phyloP scores from a whole-genome alignment of 2,329 filamentous ascomycete genomes.

The Calonectria ilicicola region DNA sequence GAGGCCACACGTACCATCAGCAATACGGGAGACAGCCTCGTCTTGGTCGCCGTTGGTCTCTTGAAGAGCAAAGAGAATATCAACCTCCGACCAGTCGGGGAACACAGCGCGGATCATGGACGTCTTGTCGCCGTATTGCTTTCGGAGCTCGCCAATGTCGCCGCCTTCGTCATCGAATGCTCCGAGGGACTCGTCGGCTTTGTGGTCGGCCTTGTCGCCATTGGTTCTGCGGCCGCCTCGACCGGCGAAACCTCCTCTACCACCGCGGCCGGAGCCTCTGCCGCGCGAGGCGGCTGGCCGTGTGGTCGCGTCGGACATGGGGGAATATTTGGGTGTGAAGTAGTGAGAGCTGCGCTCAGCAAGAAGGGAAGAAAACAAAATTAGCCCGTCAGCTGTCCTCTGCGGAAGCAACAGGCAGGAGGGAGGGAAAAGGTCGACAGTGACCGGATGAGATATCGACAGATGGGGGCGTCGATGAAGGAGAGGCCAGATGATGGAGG shows the following conservation, averaged over 20 bases:
- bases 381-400: slow-evolving; percentile 54
- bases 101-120: slow-evolving; percentile 91
- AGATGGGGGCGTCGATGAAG: slow-evolving; percentile 45
- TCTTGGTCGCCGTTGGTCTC: slow-evolving; percentile 87
- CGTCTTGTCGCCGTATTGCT: slow-evolving; percentile 85
- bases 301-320: slow-evolving; percentile 95
- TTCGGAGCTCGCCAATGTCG: slow-evolving; percentile 92
- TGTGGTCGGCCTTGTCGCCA: slow-evolving; percentile 72
- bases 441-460: slow-evolving; percentile 44
- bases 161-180: slow-evolving; percentile 80
- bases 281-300: slow-evolving; percentile 87
- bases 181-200: slow-evolving; percentile 69
- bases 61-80: slow-evolving; percentile 91
- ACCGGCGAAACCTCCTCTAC: slow-evolving; percentile 80
- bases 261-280: slow-evolving; percentile 90
- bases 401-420: slow-evolving; percentile 49
- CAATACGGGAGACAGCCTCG: slow-evolving; percentile 80
- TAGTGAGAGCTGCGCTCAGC: slow-evolving; percentile 44
- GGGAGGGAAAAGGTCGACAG: slow-evolving; percentile 46
- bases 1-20: slow-evolving; percentile 71
- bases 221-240: slow-evolving; percentile 81
- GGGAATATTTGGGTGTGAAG: slow-evolving; percentile 52
- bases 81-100: slow-evolving; percentile 94
- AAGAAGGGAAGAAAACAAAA: slow-evolving; percentile 47
- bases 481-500: slow-evolving; percentile 45